These are phyloP conservation scores for Lepidium africanum DNA, from an alignment of 345 rosid genomes.

Conservation along the genomic window DNA sequence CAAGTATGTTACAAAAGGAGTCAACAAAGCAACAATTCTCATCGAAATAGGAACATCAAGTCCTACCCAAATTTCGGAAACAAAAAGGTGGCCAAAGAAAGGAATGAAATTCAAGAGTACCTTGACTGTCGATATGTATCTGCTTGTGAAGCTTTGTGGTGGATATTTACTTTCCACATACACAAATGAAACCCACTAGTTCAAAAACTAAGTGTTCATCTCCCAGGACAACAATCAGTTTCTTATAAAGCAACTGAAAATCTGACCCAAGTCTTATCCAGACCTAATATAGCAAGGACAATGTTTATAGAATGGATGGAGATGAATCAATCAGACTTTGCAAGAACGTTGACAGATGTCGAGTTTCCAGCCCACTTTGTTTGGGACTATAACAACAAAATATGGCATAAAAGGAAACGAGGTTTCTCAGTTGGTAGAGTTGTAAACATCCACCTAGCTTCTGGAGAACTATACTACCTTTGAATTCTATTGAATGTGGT, in stretches of 20 bases:
- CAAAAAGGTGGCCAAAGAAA: not conserved
- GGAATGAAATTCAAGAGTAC: not conserved
- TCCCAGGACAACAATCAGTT: not conserved
- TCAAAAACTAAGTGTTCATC: not conserved
- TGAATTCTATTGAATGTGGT: not conserved
- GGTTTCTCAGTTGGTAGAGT: not conserved
- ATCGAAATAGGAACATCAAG: not conserved
- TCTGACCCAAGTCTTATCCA: not conserved
- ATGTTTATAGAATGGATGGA: not conserved
- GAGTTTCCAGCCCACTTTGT: no score
- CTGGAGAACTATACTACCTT: not conserved
- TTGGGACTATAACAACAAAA: no score
- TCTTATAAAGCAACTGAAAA: no score
- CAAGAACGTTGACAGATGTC: no score
- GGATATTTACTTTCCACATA: not conserved
- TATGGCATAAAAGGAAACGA: not conserved
- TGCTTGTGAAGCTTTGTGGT: not conserved
- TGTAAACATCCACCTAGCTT: not conserved
- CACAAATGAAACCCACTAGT: not conserved
- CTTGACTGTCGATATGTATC: not conserved
- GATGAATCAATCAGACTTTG: no score
- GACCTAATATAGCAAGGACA: not conserved
- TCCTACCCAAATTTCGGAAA: not conserved
- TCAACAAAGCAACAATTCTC: no score
- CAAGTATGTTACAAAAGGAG: no score